Evolutionary conservation across 331 rosid genomes (phyloP), one percentile per base, ranked within the genome.

Genomic region (Stylosanthes scabra): DNA sequence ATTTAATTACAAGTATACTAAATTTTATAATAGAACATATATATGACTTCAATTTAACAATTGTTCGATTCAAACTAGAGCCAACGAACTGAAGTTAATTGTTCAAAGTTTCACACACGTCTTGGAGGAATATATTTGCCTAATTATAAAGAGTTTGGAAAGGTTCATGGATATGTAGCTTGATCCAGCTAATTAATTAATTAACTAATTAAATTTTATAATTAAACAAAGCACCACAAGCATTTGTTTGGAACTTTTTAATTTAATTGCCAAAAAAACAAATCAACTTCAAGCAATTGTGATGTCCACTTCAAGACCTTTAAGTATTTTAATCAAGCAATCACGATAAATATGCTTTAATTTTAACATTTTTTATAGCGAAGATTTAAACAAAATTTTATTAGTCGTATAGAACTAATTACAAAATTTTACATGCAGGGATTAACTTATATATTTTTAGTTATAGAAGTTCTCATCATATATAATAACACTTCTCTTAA

Each of bases 251-350:
- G 65, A 69, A 59, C 41, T 5, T 59, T 41, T 76, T 40, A 63
- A 62, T 60, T 57, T 34, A 34, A 34, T 34, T 3, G 3, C 65
- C 13, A 58, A 14, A 68, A 58, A 72, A 73, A 27, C 49, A 56
- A 68, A 80, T 72, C 50, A 76, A 52, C 49, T 52, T 82, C 54
- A 54, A 71, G 58, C 63, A 66, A 81, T 54, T 78, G 74, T 73
- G 67, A 62, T 27, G 79, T 79, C 82, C 77, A 41, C 58, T 68
- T 60, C 59, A 76, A 29, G 25, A 44, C 2, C 57, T 46, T 58
- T 74, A 56, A 28, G 39, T 63, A 77, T 80, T 67, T 50, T 20
- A 20, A 20, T 20, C 25, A 20, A 20, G 25, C 25, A 20, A 0
- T 20, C 25, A 20, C 25, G 1, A 1, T 20, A 20, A 20, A 20